Evolutionary conservation across 257 asterid genomes (phyloP).

Genomic region (Handroanthus guayacan): DNA sequence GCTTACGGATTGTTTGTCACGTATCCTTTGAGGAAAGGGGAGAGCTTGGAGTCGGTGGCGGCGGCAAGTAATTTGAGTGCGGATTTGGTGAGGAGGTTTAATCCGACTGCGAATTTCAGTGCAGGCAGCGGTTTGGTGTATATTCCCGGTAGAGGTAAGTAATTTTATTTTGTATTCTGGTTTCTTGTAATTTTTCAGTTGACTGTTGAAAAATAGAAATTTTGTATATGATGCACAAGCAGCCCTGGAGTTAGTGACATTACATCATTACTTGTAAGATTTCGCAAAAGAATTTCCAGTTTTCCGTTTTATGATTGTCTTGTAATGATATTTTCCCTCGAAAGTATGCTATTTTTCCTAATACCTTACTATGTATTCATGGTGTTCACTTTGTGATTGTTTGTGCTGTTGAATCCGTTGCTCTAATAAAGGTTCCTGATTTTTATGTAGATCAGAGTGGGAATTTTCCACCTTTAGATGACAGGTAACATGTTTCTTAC

Average conservation of each 20-base stretch:
- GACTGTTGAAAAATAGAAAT: no score
- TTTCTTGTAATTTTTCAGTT: no score
- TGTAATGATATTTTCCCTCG: neutral
- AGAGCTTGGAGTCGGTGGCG: conserved; percentile 61
- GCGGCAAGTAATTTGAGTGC: conserved; percentile 51
- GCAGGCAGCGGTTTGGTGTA: conserved; percentile 60
- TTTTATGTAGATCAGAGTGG: conserved; percentile 64
- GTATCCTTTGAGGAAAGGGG: conserved; percentile 68
- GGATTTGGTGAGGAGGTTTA: conserved; percentile 58
- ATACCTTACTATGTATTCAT: no score
- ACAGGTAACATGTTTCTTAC: conserved; percentile 50
- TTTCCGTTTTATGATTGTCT: neutral
- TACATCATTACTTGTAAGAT: no score
- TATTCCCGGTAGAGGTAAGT: conserved; percentile 82
- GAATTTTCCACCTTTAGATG: conserved; percentile 52
- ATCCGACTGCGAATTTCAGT: conserved; percentile 59
- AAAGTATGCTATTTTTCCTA: no score
- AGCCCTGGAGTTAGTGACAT: no score
- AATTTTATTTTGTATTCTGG: neutral
- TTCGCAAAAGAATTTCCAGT: neutral
- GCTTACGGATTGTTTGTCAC: conserved; percentile 81
- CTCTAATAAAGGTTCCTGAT: conserved; percentile 31
- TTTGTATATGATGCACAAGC: no score
- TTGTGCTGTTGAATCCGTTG: neutral
- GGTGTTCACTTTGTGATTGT: neutral